Percentiles rank a stretch among this genome's conserved stretches.
These are phyloP conservation scores for Candida insectalens DNA, from an alignment of 805 yeast genomes.

Conservation along the genomic window DNA sequence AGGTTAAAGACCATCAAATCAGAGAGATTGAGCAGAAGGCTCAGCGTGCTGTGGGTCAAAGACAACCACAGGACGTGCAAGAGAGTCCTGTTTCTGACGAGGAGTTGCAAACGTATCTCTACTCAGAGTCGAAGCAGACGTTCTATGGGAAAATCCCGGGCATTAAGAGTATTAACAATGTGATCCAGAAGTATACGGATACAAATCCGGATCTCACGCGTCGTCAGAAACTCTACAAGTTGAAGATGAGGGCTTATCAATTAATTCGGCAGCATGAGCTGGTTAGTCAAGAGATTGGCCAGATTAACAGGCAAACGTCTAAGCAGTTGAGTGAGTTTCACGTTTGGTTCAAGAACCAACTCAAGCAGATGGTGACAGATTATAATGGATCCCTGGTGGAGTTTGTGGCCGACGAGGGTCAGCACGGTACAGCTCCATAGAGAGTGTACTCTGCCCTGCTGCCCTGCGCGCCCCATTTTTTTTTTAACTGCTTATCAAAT, in stretches of 20 bases:
- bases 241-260: constrained; percentile 22
- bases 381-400: constrained; percentile 19
- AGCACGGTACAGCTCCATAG: no score
- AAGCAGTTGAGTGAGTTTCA: constrained; percentile 21
- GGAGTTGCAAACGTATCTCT: constrained; percentile 22
- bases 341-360: constrained; percentile 21
- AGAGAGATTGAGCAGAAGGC: constrained; percentile 23
- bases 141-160: constrained; percentile 27
- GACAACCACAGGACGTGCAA: constrained; percentile 2
- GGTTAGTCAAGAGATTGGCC: constrained; percentile 15
- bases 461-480: background rate
- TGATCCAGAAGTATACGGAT: constrained; percentile 25
- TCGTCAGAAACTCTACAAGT: constrained; percentile 19
- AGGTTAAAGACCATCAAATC: constrained; percentile 22
- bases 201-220: constrained; percentile 26
- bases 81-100: constrained; percentile 24
- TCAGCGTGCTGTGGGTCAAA: constrained; percentile 14
- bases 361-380: constrained; percentile 10
- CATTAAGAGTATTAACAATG: constrained; percentile 24
- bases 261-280: constrained; percentile 22
- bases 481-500: background rate
- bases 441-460: no score
- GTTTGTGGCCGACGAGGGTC: constrained; percentile 5
- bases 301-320: constrained; percentile 16
- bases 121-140: constrained; percentile 18